Evolutionary conservation across 352 stramenopile species (phyloP).

Genomic region (Pythium monospermum): DNA sequence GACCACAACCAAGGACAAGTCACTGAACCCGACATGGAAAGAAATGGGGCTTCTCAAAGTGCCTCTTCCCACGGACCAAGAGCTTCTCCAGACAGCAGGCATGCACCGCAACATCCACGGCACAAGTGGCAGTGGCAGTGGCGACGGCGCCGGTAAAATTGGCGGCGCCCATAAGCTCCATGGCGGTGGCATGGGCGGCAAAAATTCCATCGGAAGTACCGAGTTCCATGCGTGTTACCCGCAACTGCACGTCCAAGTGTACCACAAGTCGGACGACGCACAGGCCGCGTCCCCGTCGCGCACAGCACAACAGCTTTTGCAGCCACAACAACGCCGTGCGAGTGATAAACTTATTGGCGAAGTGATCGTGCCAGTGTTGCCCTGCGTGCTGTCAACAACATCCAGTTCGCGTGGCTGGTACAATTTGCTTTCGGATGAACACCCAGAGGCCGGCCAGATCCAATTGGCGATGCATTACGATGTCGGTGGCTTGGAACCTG

Average conservation of each 20-base stretch:
- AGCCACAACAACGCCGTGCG: too few species aligned
- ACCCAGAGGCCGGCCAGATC: conserved; percentile 50
- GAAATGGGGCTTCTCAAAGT: conserved; percentile 46
- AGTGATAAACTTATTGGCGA: conserved; percentile 60
- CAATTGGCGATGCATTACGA: conserved; percentile 61
- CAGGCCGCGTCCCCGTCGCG: conserved; percentile 5
- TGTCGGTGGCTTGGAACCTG: conserved; percentile 33
- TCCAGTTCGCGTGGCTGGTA: conserved; percentile 61
- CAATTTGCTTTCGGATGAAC: conserved; percentile 41
- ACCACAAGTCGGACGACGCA: conserved; percentile 36
- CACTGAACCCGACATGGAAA: conserved; percentile 66
- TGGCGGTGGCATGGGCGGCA: too few species aligned
- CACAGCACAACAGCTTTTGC: too few species aligned
- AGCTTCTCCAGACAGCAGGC: conserved; percentile 43
- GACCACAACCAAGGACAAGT: conserved; percentile 39
- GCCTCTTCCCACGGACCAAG: conserved; percentile 50
- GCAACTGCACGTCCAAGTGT: conserved; percentile 56
- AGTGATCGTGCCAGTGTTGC: conserved; percentile 49
- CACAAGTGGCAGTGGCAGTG: conserved; percentile 7
- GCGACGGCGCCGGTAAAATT: conserved; percentile 6
- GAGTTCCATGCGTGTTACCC: conserved; percentile 54
- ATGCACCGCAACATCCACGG: conserved; percentile 7
- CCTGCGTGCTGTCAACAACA: conserved; percentile 49
- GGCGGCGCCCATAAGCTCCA: conserved; percentile 12
- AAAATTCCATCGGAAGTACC: conserved; percentile 12